phyloP scores from a whole-genome alignment of 352 stramenopile species.

The Thraustotheca clavata region DNA sequence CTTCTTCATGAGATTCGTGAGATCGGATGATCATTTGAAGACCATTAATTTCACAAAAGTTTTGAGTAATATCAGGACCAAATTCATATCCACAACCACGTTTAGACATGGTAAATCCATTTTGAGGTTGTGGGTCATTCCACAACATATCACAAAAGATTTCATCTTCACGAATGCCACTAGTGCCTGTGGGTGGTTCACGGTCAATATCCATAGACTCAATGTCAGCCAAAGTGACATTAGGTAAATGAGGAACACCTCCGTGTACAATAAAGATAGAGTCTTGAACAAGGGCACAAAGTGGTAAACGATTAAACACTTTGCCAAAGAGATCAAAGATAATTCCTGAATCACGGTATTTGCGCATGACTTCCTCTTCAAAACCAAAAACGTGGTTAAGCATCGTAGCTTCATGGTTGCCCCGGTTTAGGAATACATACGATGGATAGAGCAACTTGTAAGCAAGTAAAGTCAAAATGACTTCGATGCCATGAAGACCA shows the following conservation, averaged over 20 bases:
- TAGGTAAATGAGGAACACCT: constrained; percentile 80
- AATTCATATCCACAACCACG: constrained; percentile 90
- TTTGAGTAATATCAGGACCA: constrained; percentile 86
- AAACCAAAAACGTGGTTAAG: constrained; percentile 90
- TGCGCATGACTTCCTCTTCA: constrained; percentile 71
- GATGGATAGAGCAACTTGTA: constrained; percentile 87
- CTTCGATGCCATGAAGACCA: constrained; percentile 87
- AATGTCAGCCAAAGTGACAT: constrained; percentile 84
- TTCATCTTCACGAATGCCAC: constrained; percentile 67
- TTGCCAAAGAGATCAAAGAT: constrained; percentile 82
- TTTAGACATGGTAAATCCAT: constrained; percentile 36
- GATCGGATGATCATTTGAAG: constrained; percentile 89
- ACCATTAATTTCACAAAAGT: constrained; percentile 81
- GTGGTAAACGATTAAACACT: constrained; percentile 81
- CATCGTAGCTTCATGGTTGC: constrained; percentile 93
- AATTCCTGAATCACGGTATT: constrained; percentile 63
- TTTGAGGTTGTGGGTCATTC: constrained; percentile 77
- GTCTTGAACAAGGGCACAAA: constrained; percentile 87
- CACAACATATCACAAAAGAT: constrained; percentile 89
- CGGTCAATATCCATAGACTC: constrained; percentile 72
- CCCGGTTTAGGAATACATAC: constrained; percentile 90
- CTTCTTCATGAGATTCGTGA: constrained; percentile 88
- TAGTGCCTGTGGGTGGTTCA: constrained; percentile 61
- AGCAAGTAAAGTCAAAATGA: constrained; percentile 80
- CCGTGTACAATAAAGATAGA: constrained; percentile 90